These are phyloP conservation scores for Lachnellula cervina DNA, from an alignment of 2,329 filamentous ascomycete species.

Conservation along the genomic window DNA sequence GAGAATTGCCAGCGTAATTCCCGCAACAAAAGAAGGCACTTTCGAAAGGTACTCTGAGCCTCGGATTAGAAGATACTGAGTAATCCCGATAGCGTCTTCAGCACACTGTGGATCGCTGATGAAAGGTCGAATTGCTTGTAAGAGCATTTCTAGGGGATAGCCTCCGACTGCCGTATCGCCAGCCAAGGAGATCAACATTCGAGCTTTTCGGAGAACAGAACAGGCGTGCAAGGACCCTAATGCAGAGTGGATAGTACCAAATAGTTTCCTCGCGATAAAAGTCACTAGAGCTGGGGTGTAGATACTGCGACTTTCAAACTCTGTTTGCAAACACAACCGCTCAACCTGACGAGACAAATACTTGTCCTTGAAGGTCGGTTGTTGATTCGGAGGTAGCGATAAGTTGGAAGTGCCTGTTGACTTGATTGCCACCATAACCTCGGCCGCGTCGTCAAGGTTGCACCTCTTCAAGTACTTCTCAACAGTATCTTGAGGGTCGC, in stretches of 20 bases:
- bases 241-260: conserved; percentile 77
- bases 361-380: conserved; percentile 78
- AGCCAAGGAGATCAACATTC: conserved; percentile 74
- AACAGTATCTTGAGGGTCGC: conserved; percentile 71
- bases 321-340: conserved; percentile 69
- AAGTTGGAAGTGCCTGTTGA: conserved; percentile 60
- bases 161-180: conserved; percentile 66
- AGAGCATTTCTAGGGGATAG: conserved; percentile 85
- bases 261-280: conserved; percentile 68
- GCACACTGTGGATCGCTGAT: conserved; percentile 81
- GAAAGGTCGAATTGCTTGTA: conserved; percentile 74
- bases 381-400: conserved; percentile 69
- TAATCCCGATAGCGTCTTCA: conserved; percentile 82
- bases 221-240: conserved; percentile 84
- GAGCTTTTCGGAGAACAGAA: conserved; percentile 78
- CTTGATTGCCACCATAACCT: conserved; percentile 66
- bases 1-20: conserved; percentile 73
- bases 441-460: conserved; percentile 54
- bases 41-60: conserved; percentile 61
- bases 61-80: conserved; percentile 72
- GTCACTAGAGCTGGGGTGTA: conserved; percentile 75
- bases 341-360: conserved; percentile 71
- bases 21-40: conserved; percentile 71
- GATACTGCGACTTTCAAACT: conserved; percentile 57
- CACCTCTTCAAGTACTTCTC: conserved; percentile 63